Base-by-base conservation (phyloP, 2,329 filamentous ascomycete species). In the Fusarium nygamai region DNA sequence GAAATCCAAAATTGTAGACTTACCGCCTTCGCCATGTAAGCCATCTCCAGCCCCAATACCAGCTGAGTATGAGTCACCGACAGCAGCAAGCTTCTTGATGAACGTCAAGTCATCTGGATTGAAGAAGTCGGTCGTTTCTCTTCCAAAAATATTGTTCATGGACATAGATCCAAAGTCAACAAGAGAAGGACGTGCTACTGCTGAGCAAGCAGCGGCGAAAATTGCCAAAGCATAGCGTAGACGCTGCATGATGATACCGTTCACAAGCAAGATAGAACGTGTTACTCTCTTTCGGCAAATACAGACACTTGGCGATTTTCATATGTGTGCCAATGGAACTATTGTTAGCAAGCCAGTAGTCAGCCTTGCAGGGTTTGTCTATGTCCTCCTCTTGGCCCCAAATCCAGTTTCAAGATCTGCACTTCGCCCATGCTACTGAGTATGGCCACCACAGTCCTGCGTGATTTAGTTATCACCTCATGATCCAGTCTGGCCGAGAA, bases 41-140 rank as follows among this genome's bases (percentile, higher is more conserved):
- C 19, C 63, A 6, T 67, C 62, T 8, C 71, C 71, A 20, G 70
- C 70, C 10, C 71, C 71, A 6, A 74, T 71, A 14, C 69, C 71
- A 38, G 70, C 71, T 0, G 71, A 73, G 46, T 74, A 74, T 3
- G 70, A 74, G 7, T 74, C 69, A 0, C 71, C 70, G 0, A 75
- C 38, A 7, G 72, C 67, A 6, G 71, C 72, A 22, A 76, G 41
- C 17, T 69, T 70, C 0, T 19, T 24, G 6, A 73, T 71, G 1
- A 17, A 41, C 1, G 36, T 17, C 1, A 38, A 5, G 7, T 71
- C 69, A 3, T 65, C 43, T 13, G 43, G 50, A 4, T 54, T 54
- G 19, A 54, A 54, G 34, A 5, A n/a, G 0, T 29, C 24, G 1
- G 51, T 1, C 3, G 51, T 38, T 1, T 54, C 19, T 54, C 51